A percentile compares a stretch with the other conserved stretches of the same genome.
Conservation (phyloP, 2,329 filamentous ascomycete species). For the Domatiomyces globalis region DNA sequence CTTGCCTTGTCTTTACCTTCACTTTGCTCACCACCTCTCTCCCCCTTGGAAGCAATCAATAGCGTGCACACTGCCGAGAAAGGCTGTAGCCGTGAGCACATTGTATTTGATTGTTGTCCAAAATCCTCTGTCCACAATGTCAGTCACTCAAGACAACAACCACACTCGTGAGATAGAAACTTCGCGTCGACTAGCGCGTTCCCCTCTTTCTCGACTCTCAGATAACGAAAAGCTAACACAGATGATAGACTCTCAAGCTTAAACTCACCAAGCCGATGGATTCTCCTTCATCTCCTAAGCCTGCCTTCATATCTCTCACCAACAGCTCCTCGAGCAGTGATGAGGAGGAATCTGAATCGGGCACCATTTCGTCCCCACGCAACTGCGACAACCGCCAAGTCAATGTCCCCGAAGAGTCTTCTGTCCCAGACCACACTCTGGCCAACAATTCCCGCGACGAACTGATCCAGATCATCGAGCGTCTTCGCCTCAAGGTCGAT, state of each 20-base stretch:
- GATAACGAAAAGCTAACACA: not conserved
- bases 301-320: not conserved
- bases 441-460: not conserved
- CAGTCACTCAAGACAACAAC: not conserved
- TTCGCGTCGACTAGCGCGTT: not conserved
- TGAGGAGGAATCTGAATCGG: not conserved
- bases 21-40: not conserved
- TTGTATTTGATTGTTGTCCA: not conserved
- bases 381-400: not conserved
- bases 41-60: not conserved
- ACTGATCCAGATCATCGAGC: not conserved
- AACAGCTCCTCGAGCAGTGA: not conserved
- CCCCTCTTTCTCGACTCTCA: not conserved
- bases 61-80: not conserved
- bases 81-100: not conserved
- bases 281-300: not conserved
- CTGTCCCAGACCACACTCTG: not conserved
- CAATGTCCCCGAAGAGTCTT: not conserved
- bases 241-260: not conserved
- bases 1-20: not conserved
- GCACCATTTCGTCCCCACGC: not conserved
- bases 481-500: not conserved
- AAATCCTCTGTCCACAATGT: not conserved
- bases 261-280: not conserved
- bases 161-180: not conserved